Percentiles rank a stretch among this genome's conserved stretches.
These are phyloP conservation scores for Mycena galericulata DNA, from an alignment of 768 basidiomycete genomes.

Conservation along the genomic window DNA sequence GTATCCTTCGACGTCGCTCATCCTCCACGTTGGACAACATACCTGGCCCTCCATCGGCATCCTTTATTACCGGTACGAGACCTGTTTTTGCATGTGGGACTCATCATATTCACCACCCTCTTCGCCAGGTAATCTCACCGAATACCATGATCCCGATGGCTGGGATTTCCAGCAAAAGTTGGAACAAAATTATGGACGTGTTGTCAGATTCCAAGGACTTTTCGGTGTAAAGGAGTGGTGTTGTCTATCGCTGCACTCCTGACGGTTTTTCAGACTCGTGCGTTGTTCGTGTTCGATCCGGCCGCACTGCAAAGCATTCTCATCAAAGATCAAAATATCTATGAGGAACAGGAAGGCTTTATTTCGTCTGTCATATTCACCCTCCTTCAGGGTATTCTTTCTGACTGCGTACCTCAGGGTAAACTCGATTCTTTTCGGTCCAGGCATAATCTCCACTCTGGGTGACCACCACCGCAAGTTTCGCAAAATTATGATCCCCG, in stretches of 20 bases:
- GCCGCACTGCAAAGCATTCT: neutral
- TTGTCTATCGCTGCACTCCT: too few relatives aligned
- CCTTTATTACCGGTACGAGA: too few relatives aligned
- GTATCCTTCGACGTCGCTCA: too few relatives aligned
- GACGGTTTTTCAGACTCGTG: too few relatives aligned
- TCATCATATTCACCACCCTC: too few relatives aligned
- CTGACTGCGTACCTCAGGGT: neutral
- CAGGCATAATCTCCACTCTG: neutral
- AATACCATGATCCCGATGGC: neutral
- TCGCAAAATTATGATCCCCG: slow-evolving; percentile 1
- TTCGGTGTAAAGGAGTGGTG: neutral
- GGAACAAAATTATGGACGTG: neutral
- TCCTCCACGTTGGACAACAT: too few relatives aligned
- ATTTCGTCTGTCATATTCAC: neutral
- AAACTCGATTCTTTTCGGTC: neutral
- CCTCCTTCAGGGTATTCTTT: neutral
- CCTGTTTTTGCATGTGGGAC: too few relatives aligned
- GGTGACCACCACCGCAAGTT: neutral
- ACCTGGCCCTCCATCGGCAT: too few relatives aligned
- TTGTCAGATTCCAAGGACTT: neutral
- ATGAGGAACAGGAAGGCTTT: neutral
- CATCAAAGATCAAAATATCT: neutral
- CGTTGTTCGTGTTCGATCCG: neutral
- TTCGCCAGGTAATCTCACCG: neutral
- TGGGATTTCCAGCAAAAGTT: neutral